Percentiles rank a stretch among this genome's conserved stretches.
Evolutionary conservation across 75 land plant species (phyloP).

Genomic region (Pinus tabuliformis): DNA sequence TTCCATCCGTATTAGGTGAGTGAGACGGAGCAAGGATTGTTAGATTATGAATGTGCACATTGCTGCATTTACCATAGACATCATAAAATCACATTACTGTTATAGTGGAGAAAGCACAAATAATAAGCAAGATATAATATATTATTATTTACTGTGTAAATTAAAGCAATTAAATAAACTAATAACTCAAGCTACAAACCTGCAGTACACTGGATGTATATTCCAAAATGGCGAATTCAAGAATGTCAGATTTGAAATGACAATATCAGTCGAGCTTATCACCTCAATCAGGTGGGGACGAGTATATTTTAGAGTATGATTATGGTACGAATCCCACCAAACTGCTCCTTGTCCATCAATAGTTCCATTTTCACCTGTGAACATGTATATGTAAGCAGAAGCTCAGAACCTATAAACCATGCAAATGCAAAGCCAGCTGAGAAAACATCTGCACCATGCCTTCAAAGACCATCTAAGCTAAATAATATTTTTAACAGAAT

Average conservation of each 20-base stretch:
- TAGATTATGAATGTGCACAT: slow-evolving; percentile 55
- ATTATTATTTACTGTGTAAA: too few species aligned
- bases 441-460: too few species aligned
- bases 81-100: not conserved
- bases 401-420: too few species aligned
- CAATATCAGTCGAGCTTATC: slow-evolving; percentile 51
- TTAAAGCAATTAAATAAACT: too few species aligned
- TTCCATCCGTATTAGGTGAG: slow-evolving; percentile 94
- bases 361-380: slow-evolving; percentile 72
- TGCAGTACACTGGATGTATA: slow-evolving; percentile 88
- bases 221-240: slow-evolving; percentile 82
- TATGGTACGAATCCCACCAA: slow-evolving; percentile 71
- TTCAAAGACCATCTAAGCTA: too few species aligned
- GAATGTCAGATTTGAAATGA: slow-evolving; percentile 70
- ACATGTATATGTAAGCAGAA: too few species aligned
- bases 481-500: too few species aligned
- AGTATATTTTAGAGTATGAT: slow-evolving; percentile 48
- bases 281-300: slow-evolving; percentile 77
- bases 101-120: not conserved
- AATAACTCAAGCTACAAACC: slow-evolving; percentile 34
- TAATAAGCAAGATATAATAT: not conserved
- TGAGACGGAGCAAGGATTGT: slow-evolving; percentile 78
- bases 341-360: slow-evolving; percentile 82
- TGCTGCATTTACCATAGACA: slow-evolving; percentile 42
- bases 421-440: too few species aligned